A percentile compares a stretch with the other conserved stretches of the same genome.
Evolutionary conservation across 805 yeast species (phyloP).

Genomic region (Candida rishiriensis): DNA sequence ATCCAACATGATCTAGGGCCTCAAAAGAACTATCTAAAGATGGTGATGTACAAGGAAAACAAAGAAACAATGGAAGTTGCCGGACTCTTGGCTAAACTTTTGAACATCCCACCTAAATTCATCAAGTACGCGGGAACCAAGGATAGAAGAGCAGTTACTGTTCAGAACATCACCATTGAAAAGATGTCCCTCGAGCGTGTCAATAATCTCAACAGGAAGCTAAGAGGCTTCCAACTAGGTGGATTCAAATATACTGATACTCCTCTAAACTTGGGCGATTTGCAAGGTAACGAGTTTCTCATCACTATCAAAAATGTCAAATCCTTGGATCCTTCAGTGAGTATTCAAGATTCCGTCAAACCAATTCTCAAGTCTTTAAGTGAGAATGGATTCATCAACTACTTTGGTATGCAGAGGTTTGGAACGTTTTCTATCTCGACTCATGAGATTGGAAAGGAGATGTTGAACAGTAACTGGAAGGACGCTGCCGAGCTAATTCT

Average conservation of each 20-base stretch:
- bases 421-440: conserved; percentile 95
- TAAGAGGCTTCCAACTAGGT: conserved; percentile 78
- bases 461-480: conserved; percentile 73
- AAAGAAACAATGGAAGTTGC: conserved; percentile 98
- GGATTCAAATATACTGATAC: conserved; percentile 63
- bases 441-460: conserved; percentile 72
- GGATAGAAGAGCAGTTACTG: conserved; percentile 94
- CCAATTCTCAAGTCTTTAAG: conserved; percentile 54
- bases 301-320: conserved; percentile 78
- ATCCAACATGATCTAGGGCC: conserved; percentile 74
- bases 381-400: conserved; percentile 80
- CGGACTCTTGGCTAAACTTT: conserved; percentile 60
- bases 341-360: conserved; percentile 43
- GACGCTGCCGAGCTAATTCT: conserved; percentile 73
- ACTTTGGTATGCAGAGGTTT: conserved; percentile 97
- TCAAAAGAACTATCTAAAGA: conserved; percentile 62
- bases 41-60: conserved; percentile 86
- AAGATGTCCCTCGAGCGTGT: conserved; percentile 71
- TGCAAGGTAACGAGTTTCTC: conserved; percentile 82
- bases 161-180: conserved; percentile 70
- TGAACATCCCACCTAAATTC: conserved; percentile 66
- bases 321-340: conserved; percentile 27
- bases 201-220: conserved; percentile 66
- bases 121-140: conserved; percentile 92
- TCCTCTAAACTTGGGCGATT: conserved; percentile 72